Base-by-base conservation (phyloP, 345 rosid species). In the Populus deltoides region DNA sequence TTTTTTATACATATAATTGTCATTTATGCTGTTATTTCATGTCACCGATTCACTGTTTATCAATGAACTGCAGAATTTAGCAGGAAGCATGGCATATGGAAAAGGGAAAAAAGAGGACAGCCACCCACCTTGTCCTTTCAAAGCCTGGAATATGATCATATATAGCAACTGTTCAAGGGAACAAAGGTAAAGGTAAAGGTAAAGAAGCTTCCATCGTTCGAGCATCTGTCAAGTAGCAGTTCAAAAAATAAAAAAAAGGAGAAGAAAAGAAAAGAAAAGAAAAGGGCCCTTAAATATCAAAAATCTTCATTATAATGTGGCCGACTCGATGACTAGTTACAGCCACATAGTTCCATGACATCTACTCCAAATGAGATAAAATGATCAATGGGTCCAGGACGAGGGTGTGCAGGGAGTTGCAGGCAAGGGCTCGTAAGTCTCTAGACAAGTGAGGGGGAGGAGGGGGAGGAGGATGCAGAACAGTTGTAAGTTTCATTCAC, bases 171-270 rank as follows among this genome's bases (percentile, higher is more conserved):
- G 53, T 61, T 57, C 8, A 61, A 17, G 25, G 36, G 39, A 17
- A 31, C 27, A 69, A 15, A 74, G 35, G 24, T 33, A 33, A 33
- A 74, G 35, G 13, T 18, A 66, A 31, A 27, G 36, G 10, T 2
- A 68, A 77, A 57, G 79, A 69, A 77, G 68, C 29, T 69, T 55
- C 79, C 43, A 5, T 15, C 7, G 59, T 27, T 62, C 25, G 69
- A 39, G 20, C 68, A 15, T 66, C 49, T 20, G 29, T 16, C 45
- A 67, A 51, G 55, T 35, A 75, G 65, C 65, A 63, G 39, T 35
- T 15, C 6, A 59, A 74, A 74, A 61, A 35, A 15, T 25, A 74
- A 24, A 16, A 2, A 0, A 25, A 24, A 74, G 33, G 3, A 29
- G 2, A 29, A 29, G 31, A 33, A 33, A 33, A 33, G 36, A 31